phyloP scores from a whole-genome alignment of 306 rosid genomes.

The Citrullus mucosospermus region DNA sequence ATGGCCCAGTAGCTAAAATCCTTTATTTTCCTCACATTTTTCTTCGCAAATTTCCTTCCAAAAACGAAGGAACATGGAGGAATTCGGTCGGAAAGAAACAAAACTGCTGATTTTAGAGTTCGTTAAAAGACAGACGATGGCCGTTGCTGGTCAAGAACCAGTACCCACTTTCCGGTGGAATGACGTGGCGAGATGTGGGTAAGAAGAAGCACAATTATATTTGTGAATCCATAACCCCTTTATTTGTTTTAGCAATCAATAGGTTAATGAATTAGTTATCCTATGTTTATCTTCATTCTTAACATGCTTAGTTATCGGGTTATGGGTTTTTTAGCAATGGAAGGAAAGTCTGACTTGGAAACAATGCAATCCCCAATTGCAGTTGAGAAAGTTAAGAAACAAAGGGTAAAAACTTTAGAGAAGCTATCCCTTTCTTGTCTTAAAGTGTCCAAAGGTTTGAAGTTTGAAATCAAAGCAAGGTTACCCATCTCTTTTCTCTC shows the following conservation, averaged over 20 bases:
- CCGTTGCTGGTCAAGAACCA: not conserved
- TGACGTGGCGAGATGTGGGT: not conserved
- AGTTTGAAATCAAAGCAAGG: slow-evolving; percentile 24
- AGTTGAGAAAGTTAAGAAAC: slow-evolving; percentile 12
- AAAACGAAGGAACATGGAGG: not conserved
- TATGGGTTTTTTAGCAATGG: not conserved
- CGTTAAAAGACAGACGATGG: not conserved
- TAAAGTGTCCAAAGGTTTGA: slow-evolving; percentile 26
- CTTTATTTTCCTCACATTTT: not conserved
- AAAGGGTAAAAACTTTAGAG: not conserved
- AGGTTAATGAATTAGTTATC: not conserved
- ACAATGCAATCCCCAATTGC: slow-evolving; percentile 6
- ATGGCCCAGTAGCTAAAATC: not conserved
- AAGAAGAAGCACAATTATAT: not conserved
- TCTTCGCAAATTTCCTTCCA: too few relatives aligned
- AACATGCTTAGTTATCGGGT: not conserved
- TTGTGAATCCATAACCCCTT: not conserved
- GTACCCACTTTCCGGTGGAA: not conserved
- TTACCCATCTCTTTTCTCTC: not conserved
- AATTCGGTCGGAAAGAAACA: not conserved
- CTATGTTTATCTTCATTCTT: not conserved
- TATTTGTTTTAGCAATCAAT: not conserved
- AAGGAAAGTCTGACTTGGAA: slow-evolving; percentile 5
- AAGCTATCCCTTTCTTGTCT: slow-evolving; percentile 61
- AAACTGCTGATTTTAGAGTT: not conserved